A percentile compares a stretch with the other conserved stretches of the same genome.
phyloP scores from a whole-genome alignment of 805 yeast genomes.

The Grigorovia humatica region DNA sequence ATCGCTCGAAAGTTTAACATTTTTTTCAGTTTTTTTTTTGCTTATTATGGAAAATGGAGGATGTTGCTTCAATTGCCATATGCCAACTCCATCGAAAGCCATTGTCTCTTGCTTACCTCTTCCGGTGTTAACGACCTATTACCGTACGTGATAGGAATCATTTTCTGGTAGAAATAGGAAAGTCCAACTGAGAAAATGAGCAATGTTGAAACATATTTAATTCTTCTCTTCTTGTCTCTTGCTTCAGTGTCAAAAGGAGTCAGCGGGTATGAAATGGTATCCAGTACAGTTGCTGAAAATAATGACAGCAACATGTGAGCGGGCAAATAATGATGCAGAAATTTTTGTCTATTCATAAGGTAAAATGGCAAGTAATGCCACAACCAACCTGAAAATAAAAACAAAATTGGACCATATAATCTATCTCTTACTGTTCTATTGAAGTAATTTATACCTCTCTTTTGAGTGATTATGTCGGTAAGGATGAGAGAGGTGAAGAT shows the following conservation, averaged over 20 bases:
- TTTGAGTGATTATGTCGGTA: conserved; percentile 65
- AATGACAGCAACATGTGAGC: conserved; percentile 33
- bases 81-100: conserved; percentile 72
- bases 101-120: conserved; percentile 63
- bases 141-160: conserved; percentile 82
- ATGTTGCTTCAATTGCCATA: conserved; percentile 26
- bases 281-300: conserved; percentile 70
- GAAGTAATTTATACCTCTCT: conserved; percentile 46
- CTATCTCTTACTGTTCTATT: conserved; percentile 50
- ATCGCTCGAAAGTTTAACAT: neutral
- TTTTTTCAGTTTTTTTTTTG: neutral
- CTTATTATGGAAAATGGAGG: neutral
- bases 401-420: conserved; percentile 69
- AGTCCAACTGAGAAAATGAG: conserved; percentile 27
- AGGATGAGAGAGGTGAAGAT: conserved; percentile 50
- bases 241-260: conserved; percentile 13
- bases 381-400: conserved; percentile 76
- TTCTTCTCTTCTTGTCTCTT: neutral
- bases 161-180: conserved; percentile 53
- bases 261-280: conserved; percentile 57
- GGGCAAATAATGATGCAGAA: conserved; percentile 79
- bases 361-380: conserved; percentile 85
- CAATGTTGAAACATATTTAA: neutral
- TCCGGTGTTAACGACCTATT: conserved; percentile 47
- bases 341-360: conserved; percentile 84